A percentile compares a stretch with the other conserved stretches of the same genome.
These are phyloP conservation scores for Chlorella ohadii DNA, from an alignment of 139 green algal species.

Conservation along the genomic window DNA sequence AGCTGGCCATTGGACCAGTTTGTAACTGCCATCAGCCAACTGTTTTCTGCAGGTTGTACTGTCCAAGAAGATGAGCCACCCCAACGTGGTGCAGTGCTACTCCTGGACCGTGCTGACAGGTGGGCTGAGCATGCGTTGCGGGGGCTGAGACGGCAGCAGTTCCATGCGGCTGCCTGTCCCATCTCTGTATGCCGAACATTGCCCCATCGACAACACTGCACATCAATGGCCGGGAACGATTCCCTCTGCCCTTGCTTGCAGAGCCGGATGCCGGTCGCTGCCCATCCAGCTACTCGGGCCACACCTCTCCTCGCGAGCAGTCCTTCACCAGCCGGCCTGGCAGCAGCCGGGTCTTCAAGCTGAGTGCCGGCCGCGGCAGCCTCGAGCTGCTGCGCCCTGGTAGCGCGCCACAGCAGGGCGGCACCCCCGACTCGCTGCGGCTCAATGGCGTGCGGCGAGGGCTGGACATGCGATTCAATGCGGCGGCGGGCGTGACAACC, in stretches of 20 bases:
- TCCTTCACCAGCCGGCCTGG: not conserved
- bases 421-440: not conserved
- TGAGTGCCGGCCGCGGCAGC: not conserved
- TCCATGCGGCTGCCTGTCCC: too few relatives aligned
- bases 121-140: too few relatives aligned
- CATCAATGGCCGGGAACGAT: too few relatives aligned
- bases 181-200: not conserved
- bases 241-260: not conserved
- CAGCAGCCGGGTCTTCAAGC: not conserved
- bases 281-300: not conserved
- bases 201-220: too few relatives aligned
- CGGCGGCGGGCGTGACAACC: not conserved
- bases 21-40: too few relatives aligned
- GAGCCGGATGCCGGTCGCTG: not conserved
- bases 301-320: not conserved
- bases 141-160: too few relatives aligned
- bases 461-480: slow-evolving; percentile 7
- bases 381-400: not conserved
- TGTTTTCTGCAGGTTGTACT: slow-evolving; percentile 42
- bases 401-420: not conserved
- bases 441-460: not conserved
- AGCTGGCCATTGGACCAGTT: too few relatives aligned
- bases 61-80: slow-evolving; percentile 55
- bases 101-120: slow-evolving; percentile 38
- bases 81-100: slow-evolving; percentile 57